A percentile compares a stretch with the other conserved stretches of the same genome.
Conservation (phyloP, 2,329 filamentous ascomycete species). For the Cytospora piceae region DNA sequence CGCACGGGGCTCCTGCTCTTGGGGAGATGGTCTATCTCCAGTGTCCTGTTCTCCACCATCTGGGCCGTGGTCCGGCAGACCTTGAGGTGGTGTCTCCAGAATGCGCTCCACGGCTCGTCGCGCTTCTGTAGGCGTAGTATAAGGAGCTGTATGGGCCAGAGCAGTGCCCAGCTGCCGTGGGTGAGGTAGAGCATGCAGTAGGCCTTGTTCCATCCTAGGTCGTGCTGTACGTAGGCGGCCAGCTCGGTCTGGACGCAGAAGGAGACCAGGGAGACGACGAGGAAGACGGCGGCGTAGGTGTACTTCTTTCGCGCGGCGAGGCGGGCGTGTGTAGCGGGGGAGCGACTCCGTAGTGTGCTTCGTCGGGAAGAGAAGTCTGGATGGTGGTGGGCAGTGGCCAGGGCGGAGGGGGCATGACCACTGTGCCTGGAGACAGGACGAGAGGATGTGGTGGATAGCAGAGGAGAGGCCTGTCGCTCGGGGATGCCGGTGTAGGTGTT, state of each 20-base stretch:
- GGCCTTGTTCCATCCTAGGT: constrained; percentile 94
- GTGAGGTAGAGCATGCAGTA: constrained; percentile 99
- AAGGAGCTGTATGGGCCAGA: constrained; percentile 85
- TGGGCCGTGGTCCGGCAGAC: constrained; percentile 61
- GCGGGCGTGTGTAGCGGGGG: constrained; percentile 67
- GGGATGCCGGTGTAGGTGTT: constrained; percentile 25
- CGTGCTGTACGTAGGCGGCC: constrained; percentile 90
- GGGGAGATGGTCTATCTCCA: constrained; percentile 62
- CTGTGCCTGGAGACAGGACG: constrained; percentile 26
- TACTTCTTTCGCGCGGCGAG: constrained; percentile 79
- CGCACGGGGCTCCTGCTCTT: constrained; percentile 49
- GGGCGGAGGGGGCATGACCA: constrained; percentile 31
- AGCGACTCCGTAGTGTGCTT: constrained; percentile 76
- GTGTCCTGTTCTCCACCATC: constrained; percentile 82
- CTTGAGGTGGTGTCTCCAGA: constrained; percentile 72
- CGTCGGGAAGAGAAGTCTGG: constrained; percentile 54
- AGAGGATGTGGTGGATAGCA: constrained; percentile 15
- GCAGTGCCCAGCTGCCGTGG: constrained; percentile 87
- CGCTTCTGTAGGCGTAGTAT: constrained; percentile 80
- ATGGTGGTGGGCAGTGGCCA: constrained; percentile 38
- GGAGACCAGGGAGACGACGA: constrained; percentile 79
- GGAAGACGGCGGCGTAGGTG: constrained; percentile 81
- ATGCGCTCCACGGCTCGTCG: constrained; percentile 76
- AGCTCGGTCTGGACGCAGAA: constrained; percentile 97
- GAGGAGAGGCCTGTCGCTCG: constrained; percentile 18